Evolutionary conservation across 129 eudicot species (phyloP), one percentile per base, ranked within the genome.

Genomic region (Flaveria brownii): DNA sequence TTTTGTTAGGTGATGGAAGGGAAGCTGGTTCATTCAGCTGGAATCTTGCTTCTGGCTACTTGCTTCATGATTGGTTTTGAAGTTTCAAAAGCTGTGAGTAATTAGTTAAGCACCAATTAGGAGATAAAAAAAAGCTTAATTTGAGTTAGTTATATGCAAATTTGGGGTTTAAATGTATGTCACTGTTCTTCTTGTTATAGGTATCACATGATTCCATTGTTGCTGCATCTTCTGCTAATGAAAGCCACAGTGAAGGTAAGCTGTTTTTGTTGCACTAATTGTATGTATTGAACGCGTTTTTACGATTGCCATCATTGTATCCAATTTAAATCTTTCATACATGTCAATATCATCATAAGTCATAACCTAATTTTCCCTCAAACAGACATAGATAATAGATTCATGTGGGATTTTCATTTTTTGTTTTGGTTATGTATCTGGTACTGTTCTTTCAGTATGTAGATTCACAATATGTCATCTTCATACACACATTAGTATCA

Each of bases 51-150:
- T 76, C 77, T 86, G 65, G 59, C 73, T 74, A 36, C 81, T 77
- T 87, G 88, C 66, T 71, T 82, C 50, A 41, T 84, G 84, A 82
- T 82, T 77, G 71, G 72, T 13, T 67, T 79, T 50, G 82, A 47
- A 46, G 14, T 83, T 84, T 80, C 82, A 17, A 56, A 70, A 14
- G 83, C 85, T 18, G 91, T 84, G 77, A 78, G 88, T 73, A 71
- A 57, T 18, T 28, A 28, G 30, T 28, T 52, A 61, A 49, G 30
- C 42, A 17, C 71, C 30, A 46, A 25, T 55, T 61, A 25, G 5
- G 3, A 79, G 62, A 47, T 62, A 10, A 63, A 18, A 61, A 72
- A 17, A 64, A 72, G 47, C 23, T 62, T 72, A 8, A 60, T 73
- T 72, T 41, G 46, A 16, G 39, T 25, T 23, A 10, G 3, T 60